phyloP scores from a whole-genome alignment of 2,329 filamentous ascomycete genomes.

The Pyricularia sp. region DNA sequence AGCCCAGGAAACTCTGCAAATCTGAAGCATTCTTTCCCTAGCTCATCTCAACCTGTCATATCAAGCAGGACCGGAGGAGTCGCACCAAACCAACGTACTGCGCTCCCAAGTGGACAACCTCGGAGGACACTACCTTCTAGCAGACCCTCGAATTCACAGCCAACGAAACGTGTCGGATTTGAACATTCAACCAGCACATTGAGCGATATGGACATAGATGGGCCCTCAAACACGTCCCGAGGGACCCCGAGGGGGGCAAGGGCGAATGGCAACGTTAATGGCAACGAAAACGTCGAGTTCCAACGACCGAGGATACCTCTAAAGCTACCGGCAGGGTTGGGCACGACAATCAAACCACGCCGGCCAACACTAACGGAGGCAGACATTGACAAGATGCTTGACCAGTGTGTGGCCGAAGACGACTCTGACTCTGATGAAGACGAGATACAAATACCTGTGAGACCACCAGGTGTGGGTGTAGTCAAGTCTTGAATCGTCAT shows the following conservation, averaged over 20 bases:
- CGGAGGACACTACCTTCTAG: slow-evolving; percentile 39
- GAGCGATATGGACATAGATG: slow-evolving; percentile 35
- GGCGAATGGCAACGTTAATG: slow-evolving; percentile 21
- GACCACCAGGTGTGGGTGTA: slow-evolving; percentile 4
- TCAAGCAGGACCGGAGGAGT: slow-evolving; percentile 16
- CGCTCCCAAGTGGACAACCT: slow-evolving; percentile 33
- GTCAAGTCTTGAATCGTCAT: not conserved
- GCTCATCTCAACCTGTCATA: slow-evolving; percentile 23
- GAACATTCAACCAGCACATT: slow-evolving; percentile 29
- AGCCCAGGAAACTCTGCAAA: slow-evolving; percentile 60
- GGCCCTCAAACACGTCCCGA: slow-evolving; percentile 18
- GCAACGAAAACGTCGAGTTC: slow-evolving; percentile 12
- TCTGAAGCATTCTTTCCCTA: slow-evolving; percentile 41
- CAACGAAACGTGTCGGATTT: slow-evolving; percentile 32
- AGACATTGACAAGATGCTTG: slow-evolving; percentile 46
- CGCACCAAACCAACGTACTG: slow-evolving; percentile 17
- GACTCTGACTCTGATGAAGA: slow-evolving; percentile 41
- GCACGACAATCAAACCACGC: slow-evolving; percentile 21
- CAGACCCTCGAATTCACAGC: slow-evolving; percentile 21
- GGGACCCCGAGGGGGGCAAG: slow-evolving; percentile 30
- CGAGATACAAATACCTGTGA: slow-evolving; percentile 37
- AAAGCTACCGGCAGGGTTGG: slow-evolving; percentile 36
- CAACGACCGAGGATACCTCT: slow-evolving; percentile 26
- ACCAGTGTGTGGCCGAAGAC: slow-evolving; percentile 35
- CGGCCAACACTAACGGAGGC: slow-evolving; percentile 35